Evolutionary conservation across 441 rosid genomes (phyloP), one percentile per base, ranked within the genome.

Genomic region (Corymbia citriodora): DNA sequence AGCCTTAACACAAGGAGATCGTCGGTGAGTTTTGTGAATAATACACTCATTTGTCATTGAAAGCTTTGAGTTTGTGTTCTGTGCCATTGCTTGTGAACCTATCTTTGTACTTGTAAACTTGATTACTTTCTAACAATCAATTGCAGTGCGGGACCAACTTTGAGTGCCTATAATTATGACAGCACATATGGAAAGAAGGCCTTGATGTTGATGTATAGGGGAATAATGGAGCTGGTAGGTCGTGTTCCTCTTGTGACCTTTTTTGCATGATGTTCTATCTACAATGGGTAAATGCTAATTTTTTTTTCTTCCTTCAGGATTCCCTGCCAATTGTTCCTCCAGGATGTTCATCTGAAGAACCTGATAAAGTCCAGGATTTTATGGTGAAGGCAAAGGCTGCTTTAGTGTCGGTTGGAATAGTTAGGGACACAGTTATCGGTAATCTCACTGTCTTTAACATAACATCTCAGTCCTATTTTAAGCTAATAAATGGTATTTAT

Each of bases 1-100:
- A 91, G 99, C 99, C 90, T 93, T 98, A 93, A 97, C 99, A 90
- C 99, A 98, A 92, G 99, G 99, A 90, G 99, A 98, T 92, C 98
- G 99, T 90, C 96, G 99, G 99, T 95, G 91, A 92, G 93, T 93
- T 91, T 33, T 13, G 5, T 82, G 87, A 89, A 57, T 89, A 33
- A 87, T 27, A 55, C 61, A 27, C 18, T 36, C 49, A 91, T 55
- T 74, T 2, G 2, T 79, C 85, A 79, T 79, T 79, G 12, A 79
- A 40, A 53, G 65, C 85, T 83, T 52, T 33, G 55, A 40, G 48
- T 55, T 68, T 54, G 61, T 87, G 52, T 79, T 23, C 52, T 40
- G 52, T 15, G 2, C 52, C 52, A 40, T 11, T 40, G 85, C 52
- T 79, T 79, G 52, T 40, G 27, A 45, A 40, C 52, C 52, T 45